Evolutionary conservation across 2,329 filamentous ascomycete species (phyloP).

Genomic region (Coleophoma cylindrospora): DNA sequence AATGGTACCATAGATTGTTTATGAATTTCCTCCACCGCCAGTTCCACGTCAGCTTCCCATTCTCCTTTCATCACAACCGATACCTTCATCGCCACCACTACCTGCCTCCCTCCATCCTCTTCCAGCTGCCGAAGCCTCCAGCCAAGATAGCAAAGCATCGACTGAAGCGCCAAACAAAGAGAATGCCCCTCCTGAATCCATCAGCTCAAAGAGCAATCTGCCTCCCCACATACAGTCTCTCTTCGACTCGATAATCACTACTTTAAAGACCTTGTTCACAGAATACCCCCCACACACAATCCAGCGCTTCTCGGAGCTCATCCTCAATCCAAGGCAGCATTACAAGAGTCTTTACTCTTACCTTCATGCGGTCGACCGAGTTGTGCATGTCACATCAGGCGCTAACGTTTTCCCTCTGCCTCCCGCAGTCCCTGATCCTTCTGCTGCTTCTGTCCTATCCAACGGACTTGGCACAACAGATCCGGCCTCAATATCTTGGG

Average conservation of each 20-base stretch:
- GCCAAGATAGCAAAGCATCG: conserved; percentile 10
- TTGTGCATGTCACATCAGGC: conserved; percentile 83
- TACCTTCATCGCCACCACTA: conserved; percentile 50
- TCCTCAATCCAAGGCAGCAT: conserved; percentile 70
- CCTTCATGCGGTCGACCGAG: conserved; percentile 83
- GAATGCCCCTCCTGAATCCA: conserved; percentile 45
- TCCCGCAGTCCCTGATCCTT: conserved; percentile 53
- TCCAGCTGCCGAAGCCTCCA: conserved; percentile 20
- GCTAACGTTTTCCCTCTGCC: conserved; percentile 80
- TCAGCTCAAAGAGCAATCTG: conserved; percentile 39
- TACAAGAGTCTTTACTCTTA: conserved; percentile 81
- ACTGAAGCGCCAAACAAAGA: conserved; percentile 62
- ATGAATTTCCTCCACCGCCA: conserved; percentile 30
- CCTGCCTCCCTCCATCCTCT: conserved; percentile 36
- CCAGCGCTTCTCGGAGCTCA: conserved; percentile 84
- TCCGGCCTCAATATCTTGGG: conserved; percentile 39
- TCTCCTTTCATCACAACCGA: conserved; percentile 56
- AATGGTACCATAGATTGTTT: conserved; percentile 12
- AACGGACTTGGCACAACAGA: conserved; percentile 52
- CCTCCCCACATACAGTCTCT: conserved; percentile 61
- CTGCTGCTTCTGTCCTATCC: conserved; percentile 44
- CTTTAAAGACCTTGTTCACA: conserved; percentile 63
- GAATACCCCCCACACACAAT: conserved; percentile 83
- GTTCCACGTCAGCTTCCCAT: conserved; percentile 41
- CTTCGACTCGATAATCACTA: conserved; percentile 53